Evolutionary conservation across 129 eudicot genomes (phyloP).

Genomic region (Silybum marianum): DNA sequence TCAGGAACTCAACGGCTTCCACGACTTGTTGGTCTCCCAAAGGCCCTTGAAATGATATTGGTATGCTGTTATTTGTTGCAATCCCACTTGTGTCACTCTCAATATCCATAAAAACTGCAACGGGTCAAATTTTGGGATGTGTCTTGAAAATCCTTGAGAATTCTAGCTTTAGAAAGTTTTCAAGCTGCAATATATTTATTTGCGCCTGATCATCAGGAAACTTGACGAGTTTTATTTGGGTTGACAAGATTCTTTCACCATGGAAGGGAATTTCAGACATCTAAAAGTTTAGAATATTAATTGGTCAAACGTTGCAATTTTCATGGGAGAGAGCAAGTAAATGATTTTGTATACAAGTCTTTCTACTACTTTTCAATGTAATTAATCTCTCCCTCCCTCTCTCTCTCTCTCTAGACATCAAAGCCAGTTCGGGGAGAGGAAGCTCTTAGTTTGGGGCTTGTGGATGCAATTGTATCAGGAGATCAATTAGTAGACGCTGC

Average conservation of each 20-base stretch:
- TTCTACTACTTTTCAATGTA: neutral
- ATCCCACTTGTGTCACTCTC: neutral
- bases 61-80: constrained; percentile 40
- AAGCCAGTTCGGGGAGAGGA: constrained; percentile 78
- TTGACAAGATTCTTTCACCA: constrained; percentile 3
- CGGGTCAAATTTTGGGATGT: neutral
- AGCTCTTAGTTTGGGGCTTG: constrained; percentile 84
- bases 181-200: neutral
- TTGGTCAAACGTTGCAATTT: constrained; percentile 24
- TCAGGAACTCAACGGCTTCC: constrained; percentile 99
- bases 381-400: constrained; percentile 8
- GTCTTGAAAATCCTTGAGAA: neutral
- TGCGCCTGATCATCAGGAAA: neutral
- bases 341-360: neutral
- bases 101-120: constrained; percentile 12
- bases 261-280: constrained; percentile 6
- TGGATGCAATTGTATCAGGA: constrained; percentile 78
- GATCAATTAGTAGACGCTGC: constrained; percentile 63
- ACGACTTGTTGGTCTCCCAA: constrained; percentile 91
- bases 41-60: constrained; percentile 96
- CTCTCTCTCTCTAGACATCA: constrained; percentile 58
- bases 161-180: neutral
- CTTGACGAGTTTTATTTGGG: constrained; percentile 4
- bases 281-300: neutral
- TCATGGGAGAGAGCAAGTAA: neutral